A percentile compares a stretch with the other conserved stretches of the same genome.
These are phyloP conservation scores for Malus orientalis DNA, from an alignment of 306 rosid species.

Conservation along the genomic window DNA sequence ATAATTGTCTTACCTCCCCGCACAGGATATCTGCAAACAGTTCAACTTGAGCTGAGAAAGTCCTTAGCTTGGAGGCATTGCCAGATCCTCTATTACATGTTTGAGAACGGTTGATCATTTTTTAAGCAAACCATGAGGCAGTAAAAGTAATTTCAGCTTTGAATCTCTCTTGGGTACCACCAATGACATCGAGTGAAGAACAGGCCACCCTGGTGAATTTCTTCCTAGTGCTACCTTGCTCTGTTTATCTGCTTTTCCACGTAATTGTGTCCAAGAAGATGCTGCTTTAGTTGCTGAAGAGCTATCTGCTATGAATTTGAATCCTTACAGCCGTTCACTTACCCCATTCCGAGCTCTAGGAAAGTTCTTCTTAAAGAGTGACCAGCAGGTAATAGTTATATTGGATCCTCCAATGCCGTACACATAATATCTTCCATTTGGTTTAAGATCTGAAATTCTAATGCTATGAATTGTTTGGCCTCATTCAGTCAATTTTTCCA, in stretches of 20 bases:
- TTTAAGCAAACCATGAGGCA: slow-evolving; percentile 33
- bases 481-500: background rate
- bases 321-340: slow-evolving; percentile 40
- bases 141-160: slow-evolving; percentile 36
- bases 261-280: slow-evolving; percentile 61
- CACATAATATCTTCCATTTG: background rate
- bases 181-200: slow-evolving; percentile 27
- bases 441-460: too few relatives aligned
- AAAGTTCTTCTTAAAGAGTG: slow-evolving; percentile 68
- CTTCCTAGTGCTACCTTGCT: slow-evolving; percentile 63
- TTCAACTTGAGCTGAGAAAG: slow-evolving; percentile 54
- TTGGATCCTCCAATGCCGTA: background rate
- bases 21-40: slow-evolving; percentile 68
- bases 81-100: slow-evolving; percentile 50
- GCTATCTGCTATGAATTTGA: slow-evolving; percentile 47
- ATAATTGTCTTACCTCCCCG: background rate
- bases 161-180: slow-evolving; percentile 49
- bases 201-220: slow-evolving; percentile 53
- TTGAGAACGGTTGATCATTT: slow-evolving; percentile 46
- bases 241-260: slow-evolving; percentile 29
- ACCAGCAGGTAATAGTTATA: slow-evolving; percentile 63
- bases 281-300: slow-evolving; percentile 82
- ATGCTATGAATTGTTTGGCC: background rate
- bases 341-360: slow-evolving; percentile 82
- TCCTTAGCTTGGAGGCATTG: slow-evolving; percentile 60